phyloP scores from a whole-genome alignment of 306 rosid species.

The Dalbergia cultrata region DNA sequence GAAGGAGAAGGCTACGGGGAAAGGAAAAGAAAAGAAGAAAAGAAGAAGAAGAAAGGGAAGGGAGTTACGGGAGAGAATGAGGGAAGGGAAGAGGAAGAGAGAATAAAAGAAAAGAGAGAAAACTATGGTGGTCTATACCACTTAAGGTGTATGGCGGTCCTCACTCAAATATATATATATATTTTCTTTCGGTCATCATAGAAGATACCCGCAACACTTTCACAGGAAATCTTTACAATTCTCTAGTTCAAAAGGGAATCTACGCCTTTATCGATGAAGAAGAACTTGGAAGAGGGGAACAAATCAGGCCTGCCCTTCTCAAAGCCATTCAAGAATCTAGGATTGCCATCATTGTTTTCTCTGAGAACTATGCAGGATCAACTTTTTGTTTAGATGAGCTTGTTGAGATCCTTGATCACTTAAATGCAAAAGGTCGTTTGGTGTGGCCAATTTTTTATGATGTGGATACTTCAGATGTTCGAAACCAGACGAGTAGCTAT shows the following conservation, averaged over 20 bases:
- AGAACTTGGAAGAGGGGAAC: background rate
- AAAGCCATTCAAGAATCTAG: conserved; percentile 7
- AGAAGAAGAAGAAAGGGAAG: too few species aligned
- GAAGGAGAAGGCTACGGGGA: too few species aligned
- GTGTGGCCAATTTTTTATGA: background rate
- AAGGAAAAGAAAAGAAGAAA: too few species aligned
- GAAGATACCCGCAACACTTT: background rate
- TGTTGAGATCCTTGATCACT: background rate
- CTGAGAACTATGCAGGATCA: background rate
- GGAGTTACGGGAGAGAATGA: too few species aligned
- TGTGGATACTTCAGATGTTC: background rate
- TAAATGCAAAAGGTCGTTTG: background rate
- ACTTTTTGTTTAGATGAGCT: background rate
- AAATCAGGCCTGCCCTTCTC: background rate
- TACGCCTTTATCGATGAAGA: background rate
- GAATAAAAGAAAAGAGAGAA: too few species aligned
- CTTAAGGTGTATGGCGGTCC: too few species aligned
- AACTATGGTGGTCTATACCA: too few species aligned
- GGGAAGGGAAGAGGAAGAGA: too few species aligned
- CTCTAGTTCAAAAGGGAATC: background rate
- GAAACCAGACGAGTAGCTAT: background rate
- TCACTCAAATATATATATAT: too few species aligned
- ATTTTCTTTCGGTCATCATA: too few species aligned
- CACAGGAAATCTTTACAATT: background rate
- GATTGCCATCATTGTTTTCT: conserved; percentile 1